phyloP scores from a whole-genome alignment of 179 eudicot genomes.

The Camellia oleifera region DNA sequence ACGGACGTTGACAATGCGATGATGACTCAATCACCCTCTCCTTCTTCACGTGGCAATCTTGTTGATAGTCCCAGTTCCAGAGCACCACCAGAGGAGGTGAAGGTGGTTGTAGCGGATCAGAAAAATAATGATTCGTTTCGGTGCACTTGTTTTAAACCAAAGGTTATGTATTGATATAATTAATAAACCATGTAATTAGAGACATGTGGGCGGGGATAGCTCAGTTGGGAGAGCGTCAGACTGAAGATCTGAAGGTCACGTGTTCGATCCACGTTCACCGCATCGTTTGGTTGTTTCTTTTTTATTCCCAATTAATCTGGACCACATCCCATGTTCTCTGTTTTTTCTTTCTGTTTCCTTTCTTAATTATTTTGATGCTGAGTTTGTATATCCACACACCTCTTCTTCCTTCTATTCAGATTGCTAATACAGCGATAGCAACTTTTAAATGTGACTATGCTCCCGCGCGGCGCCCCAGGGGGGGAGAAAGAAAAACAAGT shows the following conservation, averaged over 20 bases:
- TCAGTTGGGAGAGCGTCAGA: constrained; percentile 99
- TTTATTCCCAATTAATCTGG: no score
- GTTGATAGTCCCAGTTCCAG: background rate
- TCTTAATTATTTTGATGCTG: no score
- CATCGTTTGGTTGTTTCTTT: constrained; percentile 21
- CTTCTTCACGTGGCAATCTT: background rate
- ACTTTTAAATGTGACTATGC: no score
- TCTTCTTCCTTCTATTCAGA: no score
- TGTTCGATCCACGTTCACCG: constrained; percentile 99
- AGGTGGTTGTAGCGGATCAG: background rate
- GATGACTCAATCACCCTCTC: constrained; percentile 13
- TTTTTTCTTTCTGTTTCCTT: no score
- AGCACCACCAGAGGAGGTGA: no score
- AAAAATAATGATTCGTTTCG: background rate
- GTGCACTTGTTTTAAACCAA: constrained; percentile 20
- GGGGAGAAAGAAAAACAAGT: no score
- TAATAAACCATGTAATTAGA: no score
- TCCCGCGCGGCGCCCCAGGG: no score
- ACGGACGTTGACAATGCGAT: background rate
- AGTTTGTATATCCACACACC: no score
- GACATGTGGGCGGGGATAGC: constrained; percentile 74
- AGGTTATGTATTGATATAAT: background rate
- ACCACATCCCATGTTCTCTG: no score
- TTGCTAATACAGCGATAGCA: no score
- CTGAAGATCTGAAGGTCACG: constrained; percentile 99